phyloP scores from a whole-genome alignment of 73 alveolate genomes.

The Paraurostyla sp. region DNA sequence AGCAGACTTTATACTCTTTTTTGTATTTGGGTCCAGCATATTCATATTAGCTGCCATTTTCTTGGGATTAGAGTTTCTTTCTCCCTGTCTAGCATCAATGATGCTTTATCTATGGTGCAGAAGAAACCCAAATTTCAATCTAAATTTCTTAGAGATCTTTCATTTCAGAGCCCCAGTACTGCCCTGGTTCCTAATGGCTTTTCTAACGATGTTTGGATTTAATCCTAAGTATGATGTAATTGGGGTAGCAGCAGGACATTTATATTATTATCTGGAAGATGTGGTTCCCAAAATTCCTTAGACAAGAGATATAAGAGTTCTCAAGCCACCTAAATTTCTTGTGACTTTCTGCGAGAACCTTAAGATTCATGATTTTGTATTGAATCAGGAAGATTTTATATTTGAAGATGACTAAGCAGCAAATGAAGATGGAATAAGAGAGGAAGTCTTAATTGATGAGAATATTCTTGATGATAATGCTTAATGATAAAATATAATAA shows the following conservation, averaged over 20 bases:
- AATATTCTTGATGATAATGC: slow-evolving; percentile 26
- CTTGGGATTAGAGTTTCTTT: slow-evolving; percentile 58
- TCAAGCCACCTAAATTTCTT: slow-evolving; percentile 41
- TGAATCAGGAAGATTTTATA: slow-evolving; percentile 37
- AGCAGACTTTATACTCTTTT: slow-evolving; percentile 62
- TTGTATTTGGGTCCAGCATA: slow-evolving; percentile 17
- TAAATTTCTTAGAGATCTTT: slow-evolving; percentile 56
- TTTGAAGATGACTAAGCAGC: slow-evolving; percentile 16
- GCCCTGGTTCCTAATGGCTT: slow-evolving; percentile 59
- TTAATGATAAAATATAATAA: not conserved
- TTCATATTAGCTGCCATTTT: slow-evolving; percentile 40
- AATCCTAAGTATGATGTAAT: slow-evolving; percentile 40
- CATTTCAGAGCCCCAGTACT: slow-evolving; percentile 60
- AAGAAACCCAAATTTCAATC: slow-evolving; percentile 45
- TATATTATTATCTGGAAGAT: slow-evolving; percentile 62
- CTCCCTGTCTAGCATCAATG: slow-evolving; percentile 50
- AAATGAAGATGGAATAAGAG: not conserved
- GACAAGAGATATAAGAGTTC: slow-evolving; percentile 36
- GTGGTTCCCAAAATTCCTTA: slow-evolving; percentile 64
- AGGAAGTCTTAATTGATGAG: slow-evolving; percentile 25
- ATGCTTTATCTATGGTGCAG: slow-evolving; percentile 71
- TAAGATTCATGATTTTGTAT: slow-evolving; percentile 16
- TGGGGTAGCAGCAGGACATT: slow-evolving; percentile 62
- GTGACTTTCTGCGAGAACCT: slow-evolving; percentile 18
- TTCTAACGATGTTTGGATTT: slow-evolving; percentile 33